Base-by-base conservation (phyloP, 495 filamentous ascomycete species). In the Aspergillus ellipticus region DNA sequence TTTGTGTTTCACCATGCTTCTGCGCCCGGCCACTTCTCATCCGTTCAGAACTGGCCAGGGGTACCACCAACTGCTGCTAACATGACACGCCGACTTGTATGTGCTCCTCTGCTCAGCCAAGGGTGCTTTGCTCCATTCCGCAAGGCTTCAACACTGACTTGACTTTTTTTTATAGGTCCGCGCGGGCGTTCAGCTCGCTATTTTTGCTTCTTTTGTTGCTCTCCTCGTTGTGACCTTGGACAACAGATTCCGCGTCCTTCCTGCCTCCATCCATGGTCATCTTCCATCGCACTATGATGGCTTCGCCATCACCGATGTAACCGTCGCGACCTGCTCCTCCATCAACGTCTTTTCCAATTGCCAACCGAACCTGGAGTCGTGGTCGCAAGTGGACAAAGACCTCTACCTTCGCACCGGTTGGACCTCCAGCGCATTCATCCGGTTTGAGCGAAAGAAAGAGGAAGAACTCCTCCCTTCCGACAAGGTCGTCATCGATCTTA, bases 321-420 rank as follows among this genome's bases (percentile, higher is more conserved):
- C 85, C n/a, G 77, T 96, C 54, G 82, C 80, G 6, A 85, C 79
- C 45, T 97, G 95, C 72, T 88, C 85, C 4, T 73, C 77, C 11
- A 51, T 93, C 55, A 92, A 92, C 67, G 66, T 86, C 37, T 85
- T 97, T 52, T 87, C 85, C 3, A 84, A 77, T 50, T 97, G 94
- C 79, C 85, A 82, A 58, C 81, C 96, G 53, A 85, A 92, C 67
- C 68, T 82, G n/a, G 72, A 81, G 42, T 66, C 77, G 54, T 98
- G 94, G 94, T 82, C 88, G 56, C 85, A 89, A 51, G 75, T 97
- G 57, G 89, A 96, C 53, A 98, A 97, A 74, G 92, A 98, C 65
- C 81, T 98, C 1, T 94, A 92, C 69, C 80, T 98, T 16, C 80
- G 79, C 55, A 79, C 79, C 41, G 80, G 82, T 48, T 89, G 87